These are phyloP conservation scores for Chenopodium album DNA, from an alignment of 148 eudicot species.

Conservation along the genomic window DNA sequence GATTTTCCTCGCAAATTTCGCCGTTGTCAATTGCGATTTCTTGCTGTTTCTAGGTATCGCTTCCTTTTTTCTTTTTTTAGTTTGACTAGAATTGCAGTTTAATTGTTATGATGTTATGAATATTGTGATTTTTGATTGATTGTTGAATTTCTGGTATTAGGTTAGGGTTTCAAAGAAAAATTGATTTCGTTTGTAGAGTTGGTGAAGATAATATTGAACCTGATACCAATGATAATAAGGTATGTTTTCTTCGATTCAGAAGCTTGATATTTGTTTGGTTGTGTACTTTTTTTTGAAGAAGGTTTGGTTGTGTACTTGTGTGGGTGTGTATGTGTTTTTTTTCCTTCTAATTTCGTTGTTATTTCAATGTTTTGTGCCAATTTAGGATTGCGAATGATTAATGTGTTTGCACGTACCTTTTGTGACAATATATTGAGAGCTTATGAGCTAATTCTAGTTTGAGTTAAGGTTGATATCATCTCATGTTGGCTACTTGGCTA, in stretches of 20 bases:
- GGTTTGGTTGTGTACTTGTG: background rate
- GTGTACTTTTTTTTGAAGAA: background rate
- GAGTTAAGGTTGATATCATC: background rate
- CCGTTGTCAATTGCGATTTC: conserved; percentile 22
- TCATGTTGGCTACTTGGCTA: background rate
- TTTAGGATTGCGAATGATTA: background rate
- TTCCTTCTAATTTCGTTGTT: no score
- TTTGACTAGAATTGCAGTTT: background rate
- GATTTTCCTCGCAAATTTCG: conserved; percentile 22
- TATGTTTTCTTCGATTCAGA: conserved; percentile 5
- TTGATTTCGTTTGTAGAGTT: conserved; percentile 53
- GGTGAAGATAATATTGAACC: conserved; percentile 55
- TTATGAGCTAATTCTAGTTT: background rate
- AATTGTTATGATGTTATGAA: background rate
- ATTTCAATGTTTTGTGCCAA: background rate
- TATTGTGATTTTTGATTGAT: background rate
- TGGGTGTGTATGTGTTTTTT: no score
- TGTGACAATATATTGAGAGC: no score
- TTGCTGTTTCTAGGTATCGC: conserved; percentile 37
- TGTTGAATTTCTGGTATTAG: conserved; percentile 26
- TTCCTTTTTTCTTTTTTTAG: background rate
- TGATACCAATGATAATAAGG: conserved; percentile 56
- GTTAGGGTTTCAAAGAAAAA: conserved; percentile 35
- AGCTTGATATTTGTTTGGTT: background rate
- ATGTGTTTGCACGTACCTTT: no score